These are phyloP conservation scores for Pugionium cornutum DNA, from an alignment of 345 rosid species.

Conservation along the genomic window DNA sequence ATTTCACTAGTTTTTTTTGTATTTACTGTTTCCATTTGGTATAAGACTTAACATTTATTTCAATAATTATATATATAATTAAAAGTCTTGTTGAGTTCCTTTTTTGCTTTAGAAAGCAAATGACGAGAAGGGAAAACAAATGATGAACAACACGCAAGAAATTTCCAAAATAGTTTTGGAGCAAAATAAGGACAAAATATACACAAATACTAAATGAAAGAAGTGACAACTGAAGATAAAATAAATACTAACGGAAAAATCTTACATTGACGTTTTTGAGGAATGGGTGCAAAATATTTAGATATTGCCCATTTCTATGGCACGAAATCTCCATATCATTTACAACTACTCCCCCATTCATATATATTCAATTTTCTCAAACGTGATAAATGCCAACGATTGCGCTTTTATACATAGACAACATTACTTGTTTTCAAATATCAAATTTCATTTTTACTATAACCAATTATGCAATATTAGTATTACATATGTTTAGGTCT, in stretches of 20 bases:
- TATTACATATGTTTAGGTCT: not conserved
- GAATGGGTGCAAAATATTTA: conserved; percentile 32
- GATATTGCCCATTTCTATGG: conserved; percentile 16
- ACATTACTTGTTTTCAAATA: not conserved
- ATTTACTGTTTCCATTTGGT: too few relatives aligned
- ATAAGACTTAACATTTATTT: too few relatives aligned
- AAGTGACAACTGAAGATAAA: conserved; percentile 23
- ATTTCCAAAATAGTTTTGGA: conserved; percentile 10
- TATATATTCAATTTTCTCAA: not conserved
- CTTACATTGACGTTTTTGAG: conserved; percentile 33
- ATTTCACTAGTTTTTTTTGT: too few relatives aligned
- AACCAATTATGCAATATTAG: not conserved
- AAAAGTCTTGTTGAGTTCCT: not conserved
- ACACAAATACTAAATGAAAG: not conserved
- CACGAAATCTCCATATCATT: conserved; percentile 31
- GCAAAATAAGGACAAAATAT: conserved; percentile 10
- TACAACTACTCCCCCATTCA: not conserved
- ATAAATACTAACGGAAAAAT: conserved; percentile 30
- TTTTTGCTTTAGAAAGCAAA: not conserved
- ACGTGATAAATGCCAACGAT: conserved; percentile 21
- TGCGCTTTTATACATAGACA: conserved; percentile 5
- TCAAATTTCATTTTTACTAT: not conserved
- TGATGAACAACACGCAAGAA: conserved; percentile 23
- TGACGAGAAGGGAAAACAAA: conserved; percentile 4
- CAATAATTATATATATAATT: too few relatives aligned